Evolutionary conservation across 2,329 filamentous ascomycete genomes (phyloP).

Genomic region (Penicillium sp.): DNA sequence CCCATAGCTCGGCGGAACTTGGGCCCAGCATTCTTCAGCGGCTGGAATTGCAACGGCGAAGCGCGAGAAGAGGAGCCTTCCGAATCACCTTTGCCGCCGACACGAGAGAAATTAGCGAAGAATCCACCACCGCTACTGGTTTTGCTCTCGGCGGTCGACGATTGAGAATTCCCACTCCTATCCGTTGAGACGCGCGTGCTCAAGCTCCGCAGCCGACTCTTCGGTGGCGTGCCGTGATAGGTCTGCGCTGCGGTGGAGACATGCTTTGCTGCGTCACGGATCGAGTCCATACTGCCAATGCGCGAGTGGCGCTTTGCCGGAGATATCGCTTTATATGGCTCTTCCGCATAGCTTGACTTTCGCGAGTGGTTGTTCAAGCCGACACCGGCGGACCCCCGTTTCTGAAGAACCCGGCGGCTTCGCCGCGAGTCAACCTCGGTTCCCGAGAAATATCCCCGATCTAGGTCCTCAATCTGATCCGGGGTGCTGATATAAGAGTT

Average conservation of each 20-base stretch:
- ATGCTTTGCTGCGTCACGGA: slow-evolving; percentile 55
- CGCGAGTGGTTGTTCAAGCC: slow-evolving; percentile 58
- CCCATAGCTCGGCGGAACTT: slow-evolving; percentile 63
- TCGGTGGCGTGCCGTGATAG: slow-evolving; percentile 60
- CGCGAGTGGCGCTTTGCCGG: slow-evolving; percentile 71
- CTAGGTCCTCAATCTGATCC: slow-evolving; percentile 58
- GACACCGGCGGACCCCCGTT: slow-evolving; percentile 54
- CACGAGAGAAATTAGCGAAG: slow-evolving; percentile 48
- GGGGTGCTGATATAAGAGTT: slow-evolving; percentile 27
- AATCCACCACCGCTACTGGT: slow-evolving; percentile 28
- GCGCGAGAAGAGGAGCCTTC: slow-evolving; percentile 53
- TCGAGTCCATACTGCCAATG: slow-evolving; percentile 76
- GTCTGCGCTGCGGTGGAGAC: slow-evolving; percentile 63
- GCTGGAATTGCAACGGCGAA: slow-evolving; percentile 48
- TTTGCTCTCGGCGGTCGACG: slow-evolving; percentile 59
- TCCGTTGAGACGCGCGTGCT: slow-evolving; percentile 54
- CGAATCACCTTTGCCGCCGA: slow-evolving; percentile 45
- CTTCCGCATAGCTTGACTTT: slow-evolving; percentile 74
- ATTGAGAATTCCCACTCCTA: slow-evolving; percentile 41
- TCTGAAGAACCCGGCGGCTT: slow-evolving; percentile 73
- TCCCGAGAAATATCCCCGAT: slow-evolving; percentile 91
- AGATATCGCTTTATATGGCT: slow-evolving; percentile 66
- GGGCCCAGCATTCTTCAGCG: slow-evolving; percentile 59
- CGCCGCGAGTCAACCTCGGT: slow-evolving; percentile 75
- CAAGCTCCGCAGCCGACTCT: slow-evolving; percentile 58